phyloP scores from a whole-genome alignment of 2,329 filamentous ascomycete species.

The Botryotinia calthae region DNA sequence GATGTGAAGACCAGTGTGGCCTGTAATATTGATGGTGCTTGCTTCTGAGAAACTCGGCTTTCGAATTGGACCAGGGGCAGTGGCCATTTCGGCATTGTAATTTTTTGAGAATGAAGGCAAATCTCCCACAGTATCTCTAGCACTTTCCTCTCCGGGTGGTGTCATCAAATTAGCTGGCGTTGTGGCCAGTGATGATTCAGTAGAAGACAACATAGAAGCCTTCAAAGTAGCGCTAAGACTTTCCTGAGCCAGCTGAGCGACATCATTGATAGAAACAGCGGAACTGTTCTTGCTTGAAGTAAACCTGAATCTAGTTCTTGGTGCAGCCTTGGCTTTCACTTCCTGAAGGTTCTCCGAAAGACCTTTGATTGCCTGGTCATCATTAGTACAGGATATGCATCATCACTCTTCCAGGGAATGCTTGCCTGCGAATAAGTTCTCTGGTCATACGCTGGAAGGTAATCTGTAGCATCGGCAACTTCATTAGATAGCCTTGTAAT shows the following conservation, averaged over 20 bases:
- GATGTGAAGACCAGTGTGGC: constrained; percentile 69
- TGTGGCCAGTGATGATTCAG: constrained; percentile 43
- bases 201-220: constrained; percentile 38
- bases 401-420: neutral
- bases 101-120: constrained; percentile 46
- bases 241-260: constrained; percentile 51
- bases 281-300: constrained; percentile 58
- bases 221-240: constrained; percentile 42
- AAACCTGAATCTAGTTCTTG: constrained; percentile 82
- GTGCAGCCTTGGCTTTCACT: constrained; percentile 63
- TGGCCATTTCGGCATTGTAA: constrained; percentile 57
- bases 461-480: constrained; percentile 78
- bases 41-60: constrained; percentile 63
- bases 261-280: constrained; percentile 55
- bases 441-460: constrained; percentile 86
- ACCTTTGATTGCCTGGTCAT: constrained; percentile 64
- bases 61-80: constrained; percentile 44
- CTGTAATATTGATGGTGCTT: constrained; percentile 61
- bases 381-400: constrained; percentile 39
- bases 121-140: constrained; percentile 41
- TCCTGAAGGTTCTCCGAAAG: constrained; percentile 76
- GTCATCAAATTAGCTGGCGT: constrained; percentile 37
- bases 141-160: constrained; percentile 30
- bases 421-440: constrained; percentile 76
- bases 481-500: constrained; percentile 80